Base-by-base conservation (phyloP, 805 yeast species). In the Nematodospora valgi region DNA sequence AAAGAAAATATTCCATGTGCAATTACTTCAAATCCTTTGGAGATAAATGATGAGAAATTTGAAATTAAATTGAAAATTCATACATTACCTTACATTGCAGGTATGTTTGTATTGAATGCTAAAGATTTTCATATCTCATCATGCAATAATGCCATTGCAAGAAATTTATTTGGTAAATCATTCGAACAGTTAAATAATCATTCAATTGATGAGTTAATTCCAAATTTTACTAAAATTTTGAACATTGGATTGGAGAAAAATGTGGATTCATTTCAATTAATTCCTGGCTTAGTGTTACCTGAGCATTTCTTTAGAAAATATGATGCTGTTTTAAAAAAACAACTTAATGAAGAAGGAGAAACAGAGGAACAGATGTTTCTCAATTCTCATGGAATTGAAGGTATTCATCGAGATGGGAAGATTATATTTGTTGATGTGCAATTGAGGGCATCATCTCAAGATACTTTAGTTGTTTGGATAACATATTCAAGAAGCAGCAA, bases 221-320 rank as follows among this genome's bases (percentile, higher is more conserved):
- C 94, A 5, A 61, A 70, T 12, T 86, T 87, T 49, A 52, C 72
- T 2, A 56, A 59, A 3, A 59, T 77, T 14, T 51, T 80, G 32
- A 53, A 58, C 2, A 43, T 52, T 14, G 78, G 80, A 1, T 38
- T 57, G 10, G 56, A 54, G 3, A 55, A 51, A 19, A 52, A 52
- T 26, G 32, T 40, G 4, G 50, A 52, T 6, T 45, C 41, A 0
- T 42, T 52, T 20, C 45, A 49, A 14, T 36, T 62, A 16, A 54
- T 49, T 5, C 76, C 82, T 0, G 96, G 96, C 1, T 59, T 86
- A 33, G 96, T 89, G 0, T 62, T 89, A 9, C 95, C 97, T 0
- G 98, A 89, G 56, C 96, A 88, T 58, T 82, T 84, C 53, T 88
- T 91, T 62, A 72, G 97, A 43, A 79, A 80, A 45, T 69, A 78